A percentile compares a stretch with the other conserved stretches of the same genome.
Conservation (phyloP, 345 rosid species). For the Physaria fendleri region DNA sequence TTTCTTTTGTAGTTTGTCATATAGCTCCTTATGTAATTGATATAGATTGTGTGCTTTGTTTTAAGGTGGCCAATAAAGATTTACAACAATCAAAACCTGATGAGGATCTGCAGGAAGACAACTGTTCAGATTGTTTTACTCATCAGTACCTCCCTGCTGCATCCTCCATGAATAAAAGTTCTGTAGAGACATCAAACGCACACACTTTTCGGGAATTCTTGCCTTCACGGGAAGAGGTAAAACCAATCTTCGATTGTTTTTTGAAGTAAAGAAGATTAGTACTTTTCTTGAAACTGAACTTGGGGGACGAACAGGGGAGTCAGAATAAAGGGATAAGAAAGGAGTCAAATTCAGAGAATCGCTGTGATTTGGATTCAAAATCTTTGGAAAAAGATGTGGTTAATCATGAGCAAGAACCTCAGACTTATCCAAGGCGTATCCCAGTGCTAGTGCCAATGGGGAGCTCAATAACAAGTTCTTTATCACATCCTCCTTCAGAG, state of each 20-base stretch:
- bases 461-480: slow-evolving; percentile 39
- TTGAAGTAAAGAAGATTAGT: slow-evolving; percentile 34
- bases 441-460: slow-evolving; percentile 55
- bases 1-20: background rate
- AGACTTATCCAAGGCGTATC: slow-evolving; percentile 54
- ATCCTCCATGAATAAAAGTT: slow-evolving; percentile 46
- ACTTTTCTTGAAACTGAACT: slow-evolving; percentile 27
- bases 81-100: slow-evolving; percentile 35
- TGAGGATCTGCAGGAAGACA: slow-evolving; percentile 43
- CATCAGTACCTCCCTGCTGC: slow-evolving; percentile 41
- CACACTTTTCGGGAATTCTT: slow-evolving; percentile 57
- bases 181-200: slow-evolving; percentile 37
- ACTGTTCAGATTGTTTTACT: slow-evolving; percentile 58
- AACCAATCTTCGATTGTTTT: slow-evolving; percentile 26
- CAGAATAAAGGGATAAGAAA: slow-evolving; percentile 43
- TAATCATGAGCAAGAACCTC: slow-evolving; percentile 39
- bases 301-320: slow-evolving; percentile 31
- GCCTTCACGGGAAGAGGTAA: slow-evolving; percentile 50
- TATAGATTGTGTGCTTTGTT: slow-evolving; percentile 4
- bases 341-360: slow-evolving; percentile 35
- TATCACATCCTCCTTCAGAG: slow-evolving; percentile 38
- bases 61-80: slow-evolving; percentile 47
- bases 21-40: background rate
- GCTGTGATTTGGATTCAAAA: slow-evolving; percentile 34
- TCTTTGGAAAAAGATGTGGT: slow-evolving; percentile 11